Base-by-base conservation (phyloP, 805 yeast species). In the Nakazawaea ishiwadae region DNA sequence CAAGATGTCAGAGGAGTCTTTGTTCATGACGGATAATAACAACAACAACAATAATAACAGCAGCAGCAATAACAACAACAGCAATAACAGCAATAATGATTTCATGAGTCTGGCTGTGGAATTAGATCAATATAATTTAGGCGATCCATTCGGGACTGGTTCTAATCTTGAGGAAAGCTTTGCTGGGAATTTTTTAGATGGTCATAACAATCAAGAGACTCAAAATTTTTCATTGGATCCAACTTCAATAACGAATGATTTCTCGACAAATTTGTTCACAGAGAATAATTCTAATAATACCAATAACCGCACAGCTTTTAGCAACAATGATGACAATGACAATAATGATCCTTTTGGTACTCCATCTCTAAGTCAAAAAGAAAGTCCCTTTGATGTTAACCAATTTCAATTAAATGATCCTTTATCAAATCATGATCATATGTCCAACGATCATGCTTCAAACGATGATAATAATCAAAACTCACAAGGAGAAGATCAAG, bases 381-480 rank as follows among this genome's bases (percentile, higher is more conserved):
- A 40, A 10, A 40, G 44, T 24, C 31, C 44, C 18, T 40, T 40
- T 14, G 44, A 40, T 16, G 23, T 40, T 4, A 40, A 19, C 18
- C 34, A 33, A 18, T 33, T 33, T 23, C 26, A 26, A 11, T 14
- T 34, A 15, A 15, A 33, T 21, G 37, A 39, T 18, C 31, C 26
- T 29, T 5, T 20, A 8, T 12, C 12, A 28, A 26, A 23, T 24
- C 31, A 35, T 28, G 31, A 31, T 21, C 51, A 51, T 29, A 45
- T 51, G 48, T 39, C 52, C 12, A 33, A 36, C 18, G 55, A 51
- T 28, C 53, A 52, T 35, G 32, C 47, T 16, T 51, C 52, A 4
- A 47, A 37, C 5, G 53, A 51, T 24, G 50, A 51, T 29, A 21
- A 42, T 26, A 40, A 36, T 18, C 15, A 27, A 10, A 36, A 31